phyloP scores from a whole-genome alignment of 306 rosid species.

The Neltuma alba region DNA sequence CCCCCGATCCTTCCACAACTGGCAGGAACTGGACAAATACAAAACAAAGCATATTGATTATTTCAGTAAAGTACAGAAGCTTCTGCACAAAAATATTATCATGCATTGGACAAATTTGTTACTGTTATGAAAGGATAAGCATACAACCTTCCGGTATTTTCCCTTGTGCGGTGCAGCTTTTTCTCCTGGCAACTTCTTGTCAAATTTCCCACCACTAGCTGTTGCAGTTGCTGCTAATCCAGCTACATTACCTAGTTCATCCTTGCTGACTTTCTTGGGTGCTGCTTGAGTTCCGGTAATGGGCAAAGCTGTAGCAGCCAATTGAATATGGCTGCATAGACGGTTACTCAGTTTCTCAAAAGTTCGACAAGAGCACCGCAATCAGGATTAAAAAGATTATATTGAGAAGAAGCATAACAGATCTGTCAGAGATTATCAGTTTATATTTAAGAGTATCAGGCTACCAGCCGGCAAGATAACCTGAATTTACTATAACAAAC shows the following conservation, averaged over 20 bases:
- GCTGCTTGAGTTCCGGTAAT: conserved; percentile 86
- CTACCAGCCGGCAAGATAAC: neutral
- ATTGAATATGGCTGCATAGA: conserved; percentile 77
- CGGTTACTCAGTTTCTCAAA: conserved; percentile 31
- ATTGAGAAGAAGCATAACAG: neutral
- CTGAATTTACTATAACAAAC: neutral
- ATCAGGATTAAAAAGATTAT: neutral
- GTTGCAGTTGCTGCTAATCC: conserved; percentile 90
- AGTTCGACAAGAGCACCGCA: neutral
- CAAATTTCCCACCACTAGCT: conserved; percentile 97
- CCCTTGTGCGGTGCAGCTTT: conserved; percentile 78
- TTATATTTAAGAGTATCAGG: neutral
- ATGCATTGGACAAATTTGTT: conserved; percentile 13
- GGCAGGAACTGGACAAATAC: conserved; percentile 74
- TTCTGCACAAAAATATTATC: conserved; percentile 15
- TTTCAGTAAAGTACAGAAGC: conserved; percentile 5
- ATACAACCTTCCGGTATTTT: conserved; percentile 84
- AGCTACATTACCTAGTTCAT: conserved; percentile 77
- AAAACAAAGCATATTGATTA: conserved; percentile 28
- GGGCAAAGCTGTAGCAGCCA: conserved; percentile 92
- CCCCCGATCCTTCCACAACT: conserved; percentile 72
- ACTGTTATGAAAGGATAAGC: conserved; percentile 4
- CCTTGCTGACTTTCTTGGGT: conserved; percentile 72
- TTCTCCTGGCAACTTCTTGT: conserved; percentile 85
- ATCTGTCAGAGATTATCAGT: neutral